A percentile compares a stretch with the other conserved stretches of the same genome.
phyloP scores from a whole-genome alignment of 2,329 filamentous ascomycete species.

The Davidsoniella australis region DNA sequence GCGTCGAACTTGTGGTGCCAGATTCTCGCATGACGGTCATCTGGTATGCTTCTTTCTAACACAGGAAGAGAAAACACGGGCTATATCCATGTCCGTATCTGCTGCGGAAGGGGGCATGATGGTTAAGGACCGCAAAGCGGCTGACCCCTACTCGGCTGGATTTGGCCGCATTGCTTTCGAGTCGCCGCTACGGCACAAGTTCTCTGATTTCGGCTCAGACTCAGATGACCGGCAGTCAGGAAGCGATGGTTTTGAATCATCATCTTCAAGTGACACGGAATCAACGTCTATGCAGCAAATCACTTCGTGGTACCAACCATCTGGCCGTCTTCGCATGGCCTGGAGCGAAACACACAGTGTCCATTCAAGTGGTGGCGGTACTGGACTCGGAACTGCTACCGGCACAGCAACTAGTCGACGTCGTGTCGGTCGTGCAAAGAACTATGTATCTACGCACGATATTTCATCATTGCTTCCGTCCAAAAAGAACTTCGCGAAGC shows the following conservation, averaged over 20 bases:
- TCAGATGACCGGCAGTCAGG: constrained; percentile 29
- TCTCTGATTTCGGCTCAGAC: constrained; percentile 32
- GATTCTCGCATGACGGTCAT: constrained; percentile 44
- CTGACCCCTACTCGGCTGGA: constrained; percentile 38
- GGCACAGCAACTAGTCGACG: constrained; percentile 28
- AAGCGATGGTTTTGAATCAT: constrained; percentile 19
- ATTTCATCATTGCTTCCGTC: constrained; percentile 58
- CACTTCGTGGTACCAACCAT: constrained; percentile 38
- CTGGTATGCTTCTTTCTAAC: constrained; percentile 53
- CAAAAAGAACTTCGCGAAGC: constrained; percentile 56
- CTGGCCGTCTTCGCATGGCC: constrained; percentile 33
- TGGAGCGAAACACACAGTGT: constrained; percentile 39
- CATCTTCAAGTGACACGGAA: constrained; percentile 41
- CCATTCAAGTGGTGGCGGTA: constrained; percentile 41
- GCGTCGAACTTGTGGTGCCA: constrained; percentile 40
- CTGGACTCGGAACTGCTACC: constrained; percentile 30
- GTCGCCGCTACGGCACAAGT: constrained; percentile 28
- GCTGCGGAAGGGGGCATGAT: neutral
- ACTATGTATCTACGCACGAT: constrained; percentile 57
- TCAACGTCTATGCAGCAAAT: constrained; percentile 45
- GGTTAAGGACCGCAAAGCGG: constrained; percentile 27
- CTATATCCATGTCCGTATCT: constrained; percentile 16
- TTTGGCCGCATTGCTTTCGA: constrained; percentile 39
- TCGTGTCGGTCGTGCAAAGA: constrained; percentile 19
- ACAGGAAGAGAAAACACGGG: constrained; percentile 42